A percentile compares a stretch with the other conserved stretches of the same genome.
Conservation (phyloP, 2,329 filamentous ascomycete species). For the Neoascochyta sp. region DNA sequence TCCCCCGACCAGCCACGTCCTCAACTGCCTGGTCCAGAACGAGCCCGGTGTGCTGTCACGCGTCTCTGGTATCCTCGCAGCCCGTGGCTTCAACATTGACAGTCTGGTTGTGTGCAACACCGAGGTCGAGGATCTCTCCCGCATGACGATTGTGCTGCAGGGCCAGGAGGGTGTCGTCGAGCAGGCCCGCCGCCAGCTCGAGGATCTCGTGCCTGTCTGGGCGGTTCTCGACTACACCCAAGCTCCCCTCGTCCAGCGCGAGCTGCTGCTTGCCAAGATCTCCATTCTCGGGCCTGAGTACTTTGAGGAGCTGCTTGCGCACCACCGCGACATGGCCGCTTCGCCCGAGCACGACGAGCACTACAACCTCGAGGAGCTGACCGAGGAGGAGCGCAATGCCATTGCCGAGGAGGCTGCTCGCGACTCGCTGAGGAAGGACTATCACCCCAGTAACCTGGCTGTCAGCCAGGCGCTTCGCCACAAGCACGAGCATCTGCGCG, state of each 20-base stretch:
- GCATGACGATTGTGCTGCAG: constrained; percentile 97
- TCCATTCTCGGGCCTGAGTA: constrained; percentile 96
- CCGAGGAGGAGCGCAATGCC: constrained; percentile 30
- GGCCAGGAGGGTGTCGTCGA: constrained; percentile 97
- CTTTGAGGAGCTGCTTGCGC: constrained; percentile 92
- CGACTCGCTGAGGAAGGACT: constrained; percentile 57
- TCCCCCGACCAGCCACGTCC: constrained; percentile 88
- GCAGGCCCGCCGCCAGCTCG: constrained; percentile 89
- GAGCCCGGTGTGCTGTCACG: constrained; percentile 96
- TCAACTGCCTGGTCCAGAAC: constrained; percentile 98
- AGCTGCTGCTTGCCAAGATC: constrained; percentile 91
- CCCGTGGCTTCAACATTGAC: constrained; percentile 98
- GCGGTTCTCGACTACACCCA: constrained; percentile 94
- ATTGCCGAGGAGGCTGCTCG: constrained; percentile 37
- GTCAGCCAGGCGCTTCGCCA: constrained; percentile 86
- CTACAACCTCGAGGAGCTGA: constrained; percentile 22
- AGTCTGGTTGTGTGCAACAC: constrained; percentile 96
- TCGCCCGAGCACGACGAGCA: constrained; percentile 33
- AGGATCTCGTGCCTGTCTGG: constrained; percentile 97
- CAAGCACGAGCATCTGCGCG: constrained; percentile 96
- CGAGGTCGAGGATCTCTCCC: constrained; percentile 91
- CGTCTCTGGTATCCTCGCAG: constrained; percentile 92
- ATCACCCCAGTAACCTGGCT: constrained; percentile 83
- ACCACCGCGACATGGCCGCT: constrained; percentile 85
- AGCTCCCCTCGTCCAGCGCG: constrained; percentile 89